phyloP scores from a whole-genome alignment of 345 rosid species.

The Heritiera fomes region DNA sequence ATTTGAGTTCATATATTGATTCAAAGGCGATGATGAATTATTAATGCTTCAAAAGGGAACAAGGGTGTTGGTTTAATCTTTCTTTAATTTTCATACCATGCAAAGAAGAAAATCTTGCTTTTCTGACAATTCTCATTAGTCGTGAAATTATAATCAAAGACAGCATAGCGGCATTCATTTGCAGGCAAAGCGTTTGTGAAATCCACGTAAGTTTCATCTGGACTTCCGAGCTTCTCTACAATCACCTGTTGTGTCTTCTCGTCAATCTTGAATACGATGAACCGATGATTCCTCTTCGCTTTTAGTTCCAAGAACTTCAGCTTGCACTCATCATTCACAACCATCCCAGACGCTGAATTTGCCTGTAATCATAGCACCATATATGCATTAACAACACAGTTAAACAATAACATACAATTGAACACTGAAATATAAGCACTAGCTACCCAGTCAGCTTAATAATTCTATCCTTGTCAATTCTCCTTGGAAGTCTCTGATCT shows the following conservation, averaged over 20 bases:
- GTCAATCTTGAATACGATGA: constrained; percentile 80
- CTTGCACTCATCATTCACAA: constrained; percentile 85
- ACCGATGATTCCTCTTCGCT: constrained; percentile 76
- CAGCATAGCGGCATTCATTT: constrained; percentile 90
- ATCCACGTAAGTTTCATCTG: constrained; percentile 70
- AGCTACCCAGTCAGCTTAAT: no score
- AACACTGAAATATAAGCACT: no score
- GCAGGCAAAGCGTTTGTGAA: constrained; percentile 67
- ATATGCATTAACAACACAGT: neutral
- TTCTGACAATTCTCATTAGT: constrained; percentile 91
- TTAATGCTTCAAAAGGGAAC: neutral
- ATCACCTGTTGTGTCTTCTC: constrained; percentile 60
- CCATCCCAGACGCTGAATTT: constrained; percentile 94
- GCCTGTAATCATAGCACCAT: constrained; percentile 44
- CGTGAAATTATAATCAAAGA: constrained; percentile 76
- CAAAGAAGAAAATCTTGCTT: constrained; percentile 95
- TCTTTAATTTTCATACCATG: constrained; percentile 53
- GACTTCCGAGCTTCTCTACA: constrained; percentile 75
- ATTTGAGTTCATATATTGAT: no score
- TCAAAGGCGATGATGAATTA: no score
- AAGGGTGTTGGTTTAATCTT: neutral
- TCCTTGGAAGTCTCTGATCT: no score
- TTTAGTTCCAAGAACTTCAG: constrained; percentile 82
- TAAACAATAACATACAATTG: neutral
- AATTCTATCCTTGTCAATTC: no score